Base-by-base conservation (phyloP, 495 filamentous ascomycete genomes). In the Penicillium paxilli region DNA sequence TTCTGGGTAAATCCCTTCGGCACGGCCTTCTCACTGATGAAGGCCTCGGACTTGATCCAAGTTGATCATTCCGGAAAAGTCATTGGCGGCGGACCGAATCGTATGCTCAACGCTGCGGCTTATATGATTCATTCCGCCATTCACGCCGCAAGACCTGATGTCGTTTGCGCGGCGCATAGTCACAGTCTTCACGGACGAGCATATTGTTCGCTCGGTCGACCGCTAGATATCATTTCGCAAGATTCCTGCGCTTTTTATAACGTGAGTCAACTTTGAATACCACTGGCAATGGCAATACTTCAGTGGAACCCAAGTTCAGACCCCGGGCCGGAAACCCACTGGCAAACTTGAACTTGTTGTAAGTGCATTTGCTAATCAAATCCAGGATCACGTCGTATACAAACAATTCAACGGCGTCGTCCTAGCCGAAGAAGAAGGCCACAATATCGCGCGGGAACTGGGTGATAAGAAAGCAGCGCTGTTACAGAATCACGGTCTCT, bases 1-100 rank as follows among this genome's bases (percentile, higher is more conserved):
- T 91, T 91, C 75, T 91, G 87, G 89, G 88, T 92, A 19, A 92
- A 92, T 55, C 89, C 89, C 0, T 88, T 91, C 59, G 88, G 89
- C 25, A 77, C 84, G 9, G 78, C 85, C 0, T 92, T 90, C 69
- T 82, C 80, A 19, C 66, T 85, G 49, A 87, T 92, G 45, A 88
- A 82, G 49, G 78, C 79, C 24, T 85, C 81, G 9, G 87, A 91
- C 62, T 76, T 93, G 24, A 89, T 93, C 55, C 82, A 79, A 28
- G 87, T 93, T 28, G 74, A 87, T 59, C 74, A 85, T 42, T 59
- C 71, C 1, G 89, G 88, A 3, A 68, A 84, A 37, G 78, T 92
- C 21, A 81, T 93, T 49, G 89, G 81, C 25, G 87, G 88, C 5
- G 87, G 88, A 1, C 62, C 76, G 0, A 74, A 78, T 28, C 74